Conservation (phyloP, 148 eudicot genomes). For the Beta vulgaris region DNA sequence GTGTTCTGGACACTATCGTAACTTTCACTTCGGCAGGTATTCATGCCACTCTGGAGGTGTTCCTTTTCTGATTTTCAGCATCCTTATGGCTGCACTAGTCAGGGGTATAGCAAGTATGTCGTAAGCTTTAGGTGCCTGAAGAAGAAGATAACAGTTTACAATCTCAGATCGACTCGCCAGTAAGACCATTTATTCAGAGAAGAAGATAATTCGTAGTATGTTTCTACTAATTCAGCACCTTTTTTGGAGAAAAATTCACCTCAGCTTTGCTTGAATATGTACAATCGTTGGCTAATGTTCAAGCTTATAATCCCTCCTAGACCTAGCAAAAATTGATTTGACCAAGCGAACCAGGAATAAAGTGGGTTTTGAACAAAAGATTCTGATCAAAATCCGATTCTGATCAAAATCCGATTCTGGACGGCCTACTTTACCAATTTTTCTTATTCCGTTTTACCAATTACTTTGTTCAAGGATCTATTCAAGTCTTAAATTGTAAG, state of each 20-base stretch:
- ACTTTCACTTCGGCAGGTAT: conserved; percentile 48
- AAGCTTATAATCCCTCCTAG: too few species aligned
- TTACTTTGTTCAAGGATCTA: too few species aligned
- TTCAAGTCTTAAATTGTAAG: too few species aligned
- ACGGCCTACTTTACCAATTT: too few species aligned
- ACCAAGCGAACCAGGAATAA: too few species aligned
- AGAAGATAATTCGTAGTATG: not conserved
- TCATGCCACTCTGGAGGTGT: conserved; percentile 86
- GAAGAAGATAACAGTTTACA: conserved; percentile 1
- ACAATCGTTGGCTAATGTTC: too few species aligned
- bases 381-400: too few species aligned
- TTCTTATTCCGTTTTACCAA: not conserved
- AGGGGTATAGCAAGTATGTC: conserved; percentile 85
- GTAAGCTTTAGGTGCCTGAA: conserved; percentile 83
- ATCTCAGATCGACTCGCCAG: not conserved
- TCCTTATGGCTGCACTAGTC: conserved; percentile 60
- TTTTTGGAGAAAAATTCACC: too few species aligned
- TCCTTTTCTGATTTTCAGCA: conserved; percentile 65
- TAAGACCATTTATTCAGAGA: not conserved
- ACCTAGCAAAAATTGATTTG: too few species aligned
- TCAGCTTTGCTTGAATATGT: not conserved
- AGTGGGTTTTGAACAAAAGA: too few species aligned
- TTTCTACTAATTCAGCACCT: too few species aligned
- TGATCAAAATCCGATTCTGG: too few species aligned
- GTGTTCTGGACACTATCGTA: conserved; percentile 9